Evolutionary conservation across 768 basidiomycete species (phyloP).

Genomic region (Suillus placidus): DNA sequence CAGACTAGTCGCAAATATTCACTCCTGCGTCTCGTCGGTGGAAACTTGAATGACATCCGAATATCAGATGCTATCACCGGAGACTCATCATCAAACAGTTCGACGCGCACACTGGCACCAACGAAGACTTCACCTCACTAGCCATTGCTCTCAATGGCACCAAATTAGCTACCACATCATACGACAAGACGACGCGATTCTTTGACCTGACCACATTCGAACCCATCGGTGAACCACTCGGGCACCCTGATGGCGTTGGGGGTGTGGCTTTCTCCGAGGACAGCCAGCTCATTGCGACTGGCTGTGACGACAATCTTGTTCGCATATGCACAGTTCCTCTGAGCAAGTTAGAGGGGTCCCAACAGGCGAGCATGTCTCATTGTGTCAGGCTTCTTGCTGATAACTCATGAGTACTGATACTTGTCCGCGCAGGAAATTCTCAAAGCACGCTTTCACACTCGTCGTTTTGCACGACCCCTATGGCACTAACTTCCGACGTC

Average conservation of each 20-base stretch:
- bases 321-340: background rate
- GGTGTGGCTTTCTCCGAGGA: background rate
- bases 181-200: background rate
- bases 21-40: background rate
- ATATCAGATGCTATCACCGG: background rate
- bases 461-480: background rate
- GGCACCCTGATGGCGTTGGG: background rate
- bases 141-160: background rate
- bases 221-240: background rate
- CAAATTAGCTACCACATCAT: background rate
- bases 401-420: background rate
- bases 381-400: background rate
- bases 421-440: background rate
- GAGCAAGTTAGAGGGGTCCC: background rate
- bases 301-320: background rate
- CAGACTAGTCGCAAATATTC: background rate
- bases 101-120: background rate
- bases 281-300: background rate
- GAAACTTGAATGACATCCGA: background rate
- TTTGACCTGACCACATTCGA: background rate
- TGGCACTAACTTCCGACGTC: background rate
- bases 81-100: background rate
- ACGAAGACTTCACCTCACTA: background rate
- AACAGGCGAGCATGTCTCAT: background rate
- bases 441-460: background rate